Evolutionary conservation across 805 yeast species (phyloP).

Genomic region (Nadsonia fulvescens): DNA sequence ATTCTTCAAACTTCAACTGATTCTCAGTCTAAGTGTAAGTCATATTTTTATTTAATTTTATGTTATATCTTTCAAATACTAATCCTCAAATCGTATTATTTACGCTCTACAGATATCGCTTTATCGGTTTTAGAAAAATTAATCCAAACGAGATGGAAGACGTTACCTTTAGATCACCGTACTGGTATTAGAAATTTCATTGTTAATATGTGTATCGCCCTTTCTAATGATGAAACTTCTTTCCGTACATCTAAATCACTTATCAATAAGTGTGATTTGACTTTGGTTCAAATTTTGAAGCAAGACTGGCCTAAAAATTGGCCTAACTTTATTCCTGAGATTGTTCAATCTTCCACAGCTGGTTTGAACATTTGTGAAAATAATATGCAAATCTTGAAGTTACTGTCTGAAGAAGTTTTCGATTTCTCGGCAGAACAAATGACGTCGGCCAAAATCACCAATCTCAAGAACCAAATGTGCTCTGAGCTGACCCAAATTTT

Average conservation of each 20-base stretch:
- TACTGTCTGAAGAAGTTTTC: conserved; percentile 88
- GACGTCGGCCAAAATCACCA: conserved; percentile 87
- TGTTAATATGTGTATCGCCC: conserved; percentile 80
- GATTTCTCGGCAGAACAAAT: conserved; percentile 90
- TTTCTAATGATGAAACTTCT: conserved; percentile 67
- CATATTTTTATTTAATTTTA: neutral
- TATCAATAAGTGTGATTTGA: conserved; percentile 83
- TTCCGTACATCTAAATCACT: conserved; percentile 62
- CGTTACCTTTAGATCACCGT: conserved; percentile 74
- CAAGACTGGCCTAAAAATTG: conserved; percentile 99
- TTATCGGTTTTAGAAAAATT: conserved; percentile 75
- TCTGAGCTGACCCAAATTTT: conserved; percentile 87
- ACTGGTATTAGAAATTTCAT: conserved; percentile 85
- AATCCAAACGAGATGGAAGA: conserved; percentile 85
- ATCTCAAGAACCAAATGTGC: conserved; percentile 66
- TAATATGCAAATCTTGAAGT: conserved; percentile 80
- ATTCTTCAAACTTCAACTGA: conserved; percentile 63
- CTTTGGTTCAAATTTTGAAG: conserved; percentile 82
- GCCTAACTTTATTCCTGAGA: conserved; percentile 93
- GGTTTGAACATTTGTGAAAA: conserved; percentile 92
- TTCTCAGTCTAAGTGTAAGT: conserved; percentile 64
- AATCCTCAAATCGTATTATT: neutral
- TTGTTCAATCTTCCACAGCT: conserved; percentile 66
- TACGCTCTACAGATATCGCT: conserved; percentile 34
- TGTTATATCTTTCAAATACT: neutral